These are phyloP conservation scores for Pharus latifolius DNA, from an alignment of 176 grass and related monocot genomes.

Conservation along the genomic window DNA sequence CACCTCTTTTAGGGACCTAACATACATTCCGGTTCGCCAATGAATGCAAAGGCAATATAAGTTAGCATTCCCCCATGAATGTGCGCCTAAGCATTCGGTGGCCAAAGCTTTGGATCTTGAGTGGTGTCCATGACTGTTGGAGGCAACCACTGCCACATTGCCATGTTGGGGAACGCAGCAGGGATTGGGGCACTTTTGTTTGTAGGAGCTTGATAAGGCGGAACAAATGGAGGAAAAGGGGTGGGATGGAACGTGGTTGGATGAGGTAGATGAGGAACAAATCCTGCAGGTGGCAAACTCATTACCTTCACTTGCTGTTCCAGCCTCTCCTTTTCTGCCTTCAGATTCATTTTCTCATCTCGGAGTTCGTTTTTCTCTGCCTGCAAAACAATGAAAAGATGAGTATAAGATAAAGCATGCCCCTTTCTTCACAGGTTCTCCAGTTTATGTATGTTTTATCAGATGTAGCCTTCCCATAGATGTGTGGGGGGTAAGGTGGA, in stretches of 20 bases:
- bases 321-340: slow-evolving; percentile 64
- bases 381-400: slow-evolving; percentile 20
- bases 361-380: slow-evolving; percentile 71
- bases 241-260: slow-evolving; percentile 37
- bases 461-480: background rate
- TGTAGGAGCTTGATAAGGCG: slow-evolving; percentile 12
- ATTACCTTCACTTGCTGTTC: slow-evolving; percentile 61
- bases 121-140: slow-evolving; percentile 55
- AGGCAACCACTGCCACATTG: slow-evolving; percentile 88
- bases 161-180: slow-evolving; percentile 41
- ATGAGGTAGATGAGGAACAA: slow-evolving; percentile 57
- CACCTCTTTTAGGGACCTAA: background rate
- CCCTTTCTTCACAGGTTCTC: background rate
- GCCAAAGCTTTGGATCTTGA: slow-evolving; percentile 83
- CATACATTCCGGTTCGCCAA: slow-evolving; percentile 11
- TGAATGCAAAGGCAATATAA: background rate
- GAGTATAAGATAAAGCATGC: background rate
- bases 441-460: no score
- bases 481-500: background rate
- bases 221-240: slow-evolving; percentile 27
- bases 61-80: background rate
- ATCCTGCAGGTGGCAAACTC: slow-evolving; percentile 41
- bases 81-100: slow-evolving; percentile 57
- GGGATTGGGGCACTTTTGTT: slow-evolving; percentile 35
- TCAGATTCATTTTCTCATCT: slow-evolving; percentile 68